These are phyloP conservation scores for Salpingoeca rosetta DNA, from an alignment of 78 protist species.

Conservation along the genomic window DNA sequence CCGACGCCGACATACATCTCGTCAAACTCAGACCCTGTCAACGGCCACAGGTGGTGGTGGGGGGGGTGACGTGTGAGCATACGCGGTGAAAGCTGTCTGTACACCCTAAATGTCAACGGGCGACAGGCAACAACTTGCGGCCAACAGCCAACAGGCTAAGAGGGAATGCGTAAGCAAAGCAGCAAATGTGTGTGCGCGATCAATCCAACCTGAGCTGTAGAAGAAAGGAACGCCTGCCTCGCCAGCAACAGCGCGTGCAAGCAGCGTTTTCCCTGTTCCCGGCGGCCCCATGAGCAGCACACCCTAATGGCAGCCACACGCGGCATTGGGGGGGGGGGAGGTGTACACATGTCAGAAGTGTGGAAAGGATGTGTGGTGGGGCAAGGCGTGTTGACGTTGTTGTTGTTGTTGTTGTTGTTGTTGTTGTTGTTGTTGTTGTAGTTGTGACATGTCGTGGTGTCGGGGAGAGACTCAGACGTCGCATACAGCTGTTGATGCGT, in stretches of 20 bases:
- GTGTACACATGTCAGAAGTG: neutral
- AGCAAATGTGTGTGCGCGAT: no score
- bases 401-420: no score
- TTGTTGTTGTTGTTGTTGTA: no score
- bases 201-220: conserved; percentile 50
- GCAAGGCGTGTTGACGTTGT: neutral
- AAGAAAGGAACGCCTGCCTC: conserved; percentile 86
- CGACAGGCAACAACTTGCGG: no score
- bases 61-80: no score
- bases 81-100: no score
- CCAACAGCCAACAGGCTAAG: no score
- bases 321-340: neutral
- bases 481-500: neutral
- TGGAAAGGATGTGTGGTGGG: neutral
- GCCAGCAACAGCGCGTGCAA: conserved; percentile 90
- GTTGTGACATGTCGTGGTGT: no score
- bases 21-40: conserved; percentile 78
- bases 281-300: conserved; percentile 82
- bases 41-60: no score
- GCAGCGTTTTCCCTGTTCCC: conserved; percentile 89
- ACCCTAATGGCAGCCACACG: conserved; percentile 22
- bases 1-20: conserved; percentile 94
- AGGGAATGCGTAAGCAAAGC: no score
- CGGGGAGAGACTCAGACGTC: neutral
- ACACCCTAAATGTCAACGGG: no score